Conservation (phyloP, 352 stramenopile genomes). For the Pythium aphanidermatum region DNA sequence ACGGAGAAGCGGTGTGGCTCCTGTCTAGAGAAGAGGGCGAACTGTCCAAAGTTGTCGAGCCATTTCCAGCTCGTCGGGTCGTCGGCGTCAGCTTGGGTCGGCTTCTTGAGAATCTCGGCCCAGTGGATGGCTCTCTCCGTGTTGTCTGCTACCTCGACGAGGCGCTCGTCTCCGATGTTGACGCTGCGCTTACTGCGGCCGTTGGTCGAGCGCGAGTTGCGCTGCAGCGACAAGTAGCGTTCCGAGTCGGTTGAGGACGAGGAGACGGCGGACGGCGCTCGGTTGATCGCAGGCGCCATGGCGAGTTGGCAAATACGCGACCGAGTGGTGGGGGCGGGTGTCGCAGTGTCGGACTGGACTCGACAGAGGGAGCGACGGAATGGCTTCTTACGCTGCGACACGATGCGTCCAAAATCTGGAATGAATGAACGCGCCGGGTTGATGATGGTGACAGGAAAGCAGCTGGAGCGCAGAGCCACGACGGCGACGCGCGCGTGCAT, state of each 20-base stretch:
- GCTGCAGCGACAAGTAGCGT: slow-evolving; percentile 4
- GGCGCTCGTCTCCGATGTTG: slow-evolving; percentile 6
- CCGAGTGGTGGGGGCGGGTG: no score
- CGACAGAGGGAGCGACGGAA: no score
- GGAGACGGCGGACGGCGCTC: slow-evolving; percentile 1
- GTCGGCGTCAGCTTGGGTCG: background rate
- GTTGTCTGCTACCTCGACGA: slow-evolving; percentile 4
- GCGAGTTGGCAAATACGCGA: background rate
- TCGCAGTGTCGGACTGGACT: no score
- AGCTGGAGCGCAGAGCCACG: no score
- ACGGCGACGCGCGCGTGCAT: no score
- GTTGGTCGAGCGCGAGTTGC: slow-evolving; percentile 5
- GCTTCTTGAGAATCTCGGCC: slow-evolving; percentile 13
- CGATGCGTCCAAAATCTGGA: no score
- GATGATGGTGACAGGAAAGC: no score
- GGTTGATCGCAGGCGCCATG: slow-evolving; percentile 6
- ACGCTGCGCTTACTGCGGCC: slow-evolving; percentile 9
- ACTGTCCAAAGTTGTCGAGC: slow-evolving; percentile 16
- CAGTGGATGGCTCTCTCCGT: slow-evolving; percentile 15
- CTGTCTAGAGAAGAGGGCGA: slow-evolving; percentile 17
- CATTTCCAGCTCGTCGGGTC: slow-evolving; percentile 15
- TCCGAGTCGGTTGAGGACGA: slow-evolving; percentile 10
- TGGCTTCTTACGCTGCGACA: no score
- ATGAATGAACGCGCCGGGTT: no score
- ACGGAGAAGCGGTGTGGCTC: slow-evolving; percentile 8